These are phyloP conservation scores for Linnemannia schmuckeri DNA, from an alignment of 192 early-diverging fungal species.

Conservation along the genomic window DNA sequence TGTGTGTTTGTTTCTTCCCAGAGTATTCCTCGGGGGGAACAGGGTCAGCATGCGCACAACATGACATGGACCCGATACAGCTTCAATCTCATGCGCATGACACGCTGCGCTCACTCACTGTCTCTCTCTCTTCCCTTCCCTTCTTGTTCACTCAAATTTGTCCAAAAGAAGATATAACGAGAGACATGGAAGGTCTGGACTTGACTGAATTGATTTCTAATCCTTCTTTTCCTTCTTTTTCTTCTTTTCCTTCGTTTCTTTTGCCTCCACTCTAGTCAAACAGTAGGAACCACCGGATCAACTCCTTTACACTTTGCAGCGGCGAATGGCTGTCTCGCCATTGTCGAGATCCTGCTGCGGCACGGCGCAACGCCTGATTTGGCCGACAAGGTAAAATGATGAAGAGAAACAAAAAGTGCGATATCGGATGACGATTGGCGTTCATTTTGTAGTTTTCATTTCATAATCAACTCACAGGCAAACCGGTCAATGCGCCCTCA, in stretches of 20 bases:
- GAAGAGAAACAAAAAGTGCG: neutral
- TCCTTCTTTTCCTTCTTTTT: neutral
- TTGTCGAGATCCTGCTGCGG: constrained; percentile 72
- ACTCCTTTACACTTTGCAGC: constrained; percentile 89
- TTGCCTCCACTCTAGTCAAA: constrained; percentile 24
- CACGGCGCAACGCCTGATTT: constrained; percentile 72
- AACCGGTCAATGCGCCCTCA: too few relatives aligned
- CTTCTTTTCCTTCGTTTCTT: neutral
- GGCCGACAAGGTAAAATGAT: constrained; percentile 61
- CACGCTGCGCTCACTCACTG: neutral
- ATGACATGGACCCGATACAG: neutral
- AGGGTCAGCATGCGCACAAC: neutral
- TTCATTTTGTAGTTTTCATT: neutral
- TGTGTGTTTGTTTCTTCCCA: neutral
- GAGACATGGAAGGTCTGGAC: neutral
- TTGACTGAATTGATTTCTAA: neutral
- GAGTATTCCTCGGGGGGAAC: neutral
- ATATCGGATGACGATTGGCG: neutral
- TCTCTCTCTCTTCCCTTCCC: neutral
- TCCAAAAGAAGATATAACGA: neutral
- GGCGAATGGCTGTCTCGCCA: constrained; percentile 75
- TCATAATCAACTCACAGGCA: neutral
- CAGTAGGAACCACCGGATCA: constrained; percentile 72
- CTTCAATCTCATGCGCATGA: constrained; percentile 14
- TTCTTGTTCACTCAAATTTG: neutral